A percentile compares a stretch with the other conserved stretches of the same genome.
Evolutionary conservation across 208 protist genomes (phyloP).

Genomic region (Trypanosoma boissoni): DNA sequence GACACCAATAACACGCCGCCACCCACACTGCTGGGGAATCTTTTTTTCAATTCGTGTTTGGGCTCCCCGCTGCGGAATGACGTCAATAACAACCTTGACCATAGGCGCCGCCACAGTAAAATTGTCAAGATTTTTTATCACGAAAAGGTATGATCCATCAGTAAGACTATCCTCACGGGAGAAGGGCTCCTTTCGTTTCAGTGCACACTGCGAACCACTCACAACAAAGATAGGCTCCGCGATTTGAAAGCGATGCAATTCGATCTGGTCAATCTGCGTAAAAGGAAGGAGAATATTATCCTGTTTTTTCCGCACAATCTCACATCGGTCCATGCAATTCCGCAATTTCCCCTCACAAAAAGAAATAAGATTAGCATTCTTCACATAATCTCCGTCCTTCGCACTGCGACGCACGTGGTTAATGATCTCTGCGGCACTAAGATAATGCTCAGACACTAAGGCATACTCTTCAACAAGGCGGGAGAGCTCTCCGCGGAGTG

Average conservation of each 20-base stretch:
- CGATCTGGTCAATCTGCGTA: conserved; percentile 45
- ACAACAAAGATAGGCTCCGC: conserved; percentile 48
- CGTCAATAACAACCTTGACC: conserved; percentile 37
- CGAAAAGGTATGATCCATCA: conserved; percentile 69
- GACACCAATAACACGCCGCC: conserved; percentile 59
- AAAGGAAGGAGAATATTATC: conserved; percentile 68
- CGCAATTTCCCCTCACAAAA: conserved; percentile 71
- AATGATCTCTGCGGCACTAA: conserved; percentile 66
- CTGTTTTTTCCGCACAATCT: conserved; percentile 60
- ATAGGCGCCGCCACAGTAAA: conserved; percentile 67
- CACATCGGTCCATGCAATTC: conserved; percentile 72
- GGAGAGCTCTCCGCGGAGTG: conserved; percentile 42
- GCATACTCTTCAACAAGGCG: conserved; percentile 57
- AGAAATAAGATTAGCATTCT: conserved; percentile 42
- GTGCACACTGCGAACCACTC: conserved; percentile 35
- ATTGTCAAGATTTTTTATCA: conserved; percentile 70
- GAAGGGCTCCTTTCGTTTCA: conserved; percentile 50
- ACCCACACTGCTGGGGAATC: conserved; percentile 58
- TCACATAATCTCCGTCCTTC: conserved; percentile 19
- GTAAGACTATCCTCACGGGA: conserved; percentile 37
- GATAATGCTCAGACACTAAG: conserved; percentile 51
- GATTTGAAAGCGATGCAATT: conserved; percentile 40
- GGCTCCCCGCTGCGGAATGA: conserved; percentile 38
- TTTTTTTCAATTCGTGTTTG: conserved; percentile 31
- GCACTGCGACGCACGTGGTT: conserved; percentile 72